Evolutionary conservation across 306 rosid species (phyloP).

Genomic region (Quillaja saponaria): DNA sequence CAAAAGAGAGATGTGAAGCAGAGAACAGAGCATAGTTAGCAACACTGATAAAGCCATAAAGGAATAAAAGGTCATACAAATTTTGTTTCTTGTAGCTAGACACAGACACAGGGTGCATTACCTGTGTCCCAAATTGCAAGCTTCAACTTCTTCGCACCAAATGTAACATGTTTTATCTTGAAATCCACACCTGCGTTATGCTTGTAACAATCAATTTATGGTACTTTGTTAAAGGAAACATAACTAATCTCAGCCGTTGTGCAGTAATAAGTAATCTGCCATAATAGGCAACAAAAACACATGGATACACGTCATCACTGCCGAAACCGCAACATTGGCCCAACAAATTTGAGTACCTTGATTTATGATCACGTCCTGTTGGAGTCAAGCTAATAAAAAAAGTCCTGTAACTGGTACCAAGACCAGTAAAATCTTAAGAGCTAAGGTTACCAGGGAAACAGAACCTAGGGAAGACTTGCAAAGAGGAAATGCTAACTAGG

Average conservation of each 20-base stretch:
- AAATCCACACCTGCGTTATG: constrained; percentile 80
- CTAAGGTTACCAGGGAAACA: constrained; percentile 1
- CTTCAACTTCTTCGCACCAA: constrained; percentile 75
- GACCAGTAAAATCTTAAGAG: constrained; percentile 3
- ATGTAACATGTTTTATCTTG: constrained; percentile 61
- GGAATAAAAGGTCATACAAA: background rate
- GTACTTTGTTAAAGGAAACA: too few relatives aligned
- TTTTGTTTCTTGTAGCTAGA: too few relatives aligned
- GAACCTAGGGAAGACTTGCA: background rate
- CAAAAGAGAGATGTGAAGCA: background rate
- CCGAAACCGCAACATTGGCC: too few relatives aligned
- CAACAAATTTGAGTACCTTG: too few relatives aligned
- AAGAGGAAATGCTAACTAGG: background rate
- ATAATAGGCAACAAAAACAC: background rate
- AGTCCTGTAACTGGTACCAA: background rate
- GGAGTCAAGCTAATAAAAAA: too few relatives aligned
- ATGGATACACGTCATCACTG: background rate
- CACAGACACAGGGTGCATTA: constrained; percentile 21
- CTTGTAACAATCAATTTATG: constrained; percentile 9
- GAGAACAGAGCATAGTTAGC: constrained; percentile 5
- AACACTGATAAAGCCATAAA: background rate
- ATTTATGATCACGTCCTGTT: too few relatives aligned
- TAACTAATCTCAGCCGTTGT: too few relatives aligned
- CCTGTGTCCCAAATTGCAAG: constrained; percentile 98
- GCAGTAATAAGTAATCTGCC: too few relatives aligned